These are phyloP conservation scores for Fusarium sp. DNA, from an alignment of 2,329 filamentous ascomycete species.

Conservation along the genomic window DNA sequence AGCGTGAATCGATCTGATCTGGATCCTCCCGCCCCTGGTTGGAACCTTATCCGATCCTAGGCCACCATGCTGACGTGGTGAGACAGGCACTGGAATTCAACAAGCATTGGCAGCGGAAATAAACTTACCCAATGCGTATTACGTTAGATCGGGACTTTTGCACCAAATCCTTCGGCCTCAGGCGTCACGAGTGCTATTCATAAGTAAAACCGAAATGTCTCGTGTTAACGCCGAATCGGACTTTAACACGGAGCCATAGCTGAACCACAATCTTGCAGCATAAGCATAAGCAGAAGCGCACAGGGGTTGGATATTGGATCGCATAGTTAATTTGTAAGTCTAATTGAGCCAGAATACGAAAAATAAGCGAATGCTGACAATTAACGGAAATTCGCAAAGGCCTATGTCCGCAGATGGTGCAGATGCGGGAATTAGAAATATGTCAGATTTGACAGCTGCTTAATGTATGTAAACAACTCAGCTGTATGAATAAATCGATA, in stretches of 20 bases:
- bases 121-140: slow-evolving; percentile 13
- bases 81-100: slow-evolving; percentile 26
- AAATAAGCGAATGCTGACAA: slow-evolving; percentile 18
- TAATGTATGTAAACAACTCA: not conserved
- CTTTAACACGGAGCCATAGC: not conserved
- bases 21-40: not conserved
- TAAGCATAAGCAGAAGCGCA: not conserved
- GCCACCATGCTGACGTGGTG: not conserved
- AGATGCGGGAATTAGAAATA: not conserved
- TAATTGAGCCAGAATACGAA: not conserved
- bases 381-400: not conserved
- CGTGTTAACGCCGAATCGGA: not conserved
- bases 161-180: not conserved
- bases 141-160: not conserved
- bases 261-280: not conserved
- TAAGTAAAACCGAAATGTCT: not conserved
- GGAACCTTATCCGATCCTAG: slow-evolving; percentile 18
- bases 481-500: rapidly evolving
- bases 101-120: slow-evolving; percentile 8
- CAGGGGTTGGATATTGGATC: not conserved
- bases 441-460: not conserved
- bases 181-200: not conserved
- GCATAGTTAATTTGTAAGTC: not conserved
- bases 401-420: not conserved
- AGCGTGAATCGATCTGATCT: slow-evolving; percentile 12